Conservation (phyloP, 805 yeast genomes). For the Saturnispora halmiae region DNA sequence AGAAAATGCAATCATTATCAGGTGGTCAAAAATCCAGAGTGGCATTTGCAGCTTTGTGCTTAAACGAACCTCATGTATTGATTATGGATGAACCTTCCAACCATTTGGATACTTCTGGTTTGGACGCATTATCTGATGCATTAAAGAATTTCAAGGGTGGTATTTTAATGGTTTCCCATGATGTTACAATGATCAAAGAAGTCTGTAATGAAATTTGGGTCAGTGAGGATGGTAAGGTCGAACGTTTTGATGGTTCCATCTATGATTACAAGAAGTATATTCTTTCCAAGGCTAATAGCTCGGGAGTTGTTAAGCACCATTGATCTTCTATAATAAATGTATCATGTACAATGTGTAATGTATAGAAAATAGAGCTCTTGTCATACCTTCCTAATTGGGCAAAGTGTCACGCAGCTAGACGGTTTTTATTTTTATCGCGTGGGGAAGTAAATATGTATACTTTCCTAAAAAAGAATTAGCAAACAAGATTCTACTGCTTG, state of each 20-base stretch:
- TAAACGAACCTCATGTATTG: constrained; percentile 82
- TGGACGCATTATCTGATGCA: constrained; percentile 91
- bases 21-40: constrained; percentile 99
- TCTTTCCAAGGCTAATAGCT: constrained; percentile 60
- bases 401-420: no score
- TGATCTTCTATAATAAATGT: constrained; percentile 30
- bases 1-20: constrained; percentile 78
- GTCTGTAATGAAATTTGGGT: constrained; percentile 96
- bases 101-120: constrained; percentile 96
- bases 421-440: no score
- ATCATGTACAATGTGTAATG: no score
- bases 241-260: constrained; percentile 71
- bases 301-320: constrained; percentile 90
- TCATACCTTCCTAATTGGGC: no score
- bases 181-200: constrained; percentile 77
- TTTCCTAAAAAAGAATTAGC: no score
- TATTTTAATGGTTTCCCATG: constrained; percentile 95
- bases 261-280: constrained; percentile 86
- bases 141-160: constrained; percentile 87
- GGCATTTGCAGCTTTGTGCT: constrained; percentile 91
- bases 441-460: no score
- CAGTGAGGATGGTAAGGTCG: constrained; percentile 76
- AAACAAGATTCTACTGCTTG: no score
- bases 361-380: no score
- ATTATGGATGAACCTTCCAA: constrained; percentile 96